A percentile compares a stretch with the other conserved stretches of the same genome.
phyloP scores from a whole-genome alignment of 495 filamentous ascomycete species.

The Extremus antarcticus region DNA sequence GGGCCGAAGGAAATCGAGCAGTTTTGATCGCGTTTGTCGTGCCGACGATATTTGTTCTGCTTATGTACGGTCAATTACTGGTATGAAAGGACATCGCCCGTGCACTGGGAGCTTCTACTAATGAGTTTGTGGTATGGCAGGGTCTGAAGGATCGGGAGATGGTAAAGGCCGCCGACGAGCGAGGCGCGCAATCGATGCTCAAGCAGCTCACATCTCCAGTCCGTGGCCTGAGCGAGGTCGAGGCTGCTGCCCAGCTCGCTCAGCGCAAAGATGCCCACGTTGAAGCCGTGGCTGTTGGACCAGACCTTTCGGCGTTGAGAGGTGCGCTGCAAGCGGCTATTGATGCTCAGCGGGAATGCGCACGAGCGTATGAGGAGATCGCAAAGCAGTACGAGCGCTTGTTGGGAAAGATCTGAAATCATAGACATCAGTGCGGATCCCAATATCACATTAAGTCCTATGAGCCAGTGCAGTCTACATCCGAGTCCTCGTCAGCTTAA shows the following conservation, averaged over 20 bases:
- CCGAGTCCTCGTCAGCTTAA: too few species aligned
- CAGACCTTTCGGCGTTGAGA: not conserved
- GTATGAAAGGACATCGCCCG: not conserved
- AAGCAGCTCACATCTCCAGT: not conserved
- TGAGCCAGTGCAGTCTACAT: too few species aligned
- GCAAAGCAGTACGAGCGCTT: not conserved
- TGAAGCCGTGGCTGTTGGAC: not conserved
- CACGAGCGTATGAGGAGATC: not conserved
- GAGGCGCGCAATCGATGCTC: not conserved
- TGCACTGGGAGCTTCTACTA: not conserved
- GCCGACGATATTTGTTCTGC: not conserved
- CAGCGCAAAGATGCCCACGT: not conserved
- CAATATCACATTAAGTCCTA: too few species aligned
- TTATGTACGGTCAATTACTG: not conserved
- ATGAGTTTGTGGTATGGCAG: not conserved
- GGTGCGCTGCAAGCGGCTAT: not conserved
- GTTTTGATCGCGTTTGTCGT: not conserved
- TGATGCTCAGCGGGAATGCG: not conserved
- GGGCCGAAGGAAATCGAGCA: not conserved
- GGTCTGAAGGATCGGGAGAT: not conserved
- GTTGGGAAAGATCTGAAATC: too few species aligned
- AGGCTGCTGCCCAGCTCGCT: not conserved
- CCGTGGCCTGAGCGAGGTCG: not conserved
- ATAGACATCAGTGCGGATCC: too few species aligned
- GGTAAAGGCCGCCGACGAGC: not conserved